Evolutionary conservation across 73 alveolate genomes (phyloP).

Genomic region (Paramecium octaurelia): DNA sequence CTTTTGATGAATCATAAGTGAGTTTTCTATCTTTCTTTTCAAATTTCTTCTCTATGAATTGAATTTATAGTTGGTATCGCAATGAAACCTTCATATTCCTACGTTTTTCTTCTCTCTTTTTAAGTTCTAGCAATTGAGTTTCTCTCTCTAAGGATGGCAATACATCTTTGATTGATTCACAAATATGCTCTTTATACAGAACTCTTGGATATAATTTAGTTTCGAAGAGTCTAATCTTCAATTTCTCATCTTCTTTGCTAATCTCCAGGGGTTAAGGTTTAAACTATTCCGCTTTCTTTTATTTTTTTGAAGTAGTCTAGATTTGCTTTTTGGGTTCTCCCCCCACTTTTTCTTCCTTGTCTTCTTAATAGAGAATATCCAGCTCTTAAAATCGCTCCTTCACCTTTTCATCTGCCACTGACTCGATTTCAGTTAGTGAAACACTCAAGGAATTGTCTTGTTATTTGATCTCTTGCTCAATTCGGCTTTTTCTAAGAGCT

Average conservation of each 20-base stretch:
- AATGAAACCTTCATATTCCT: not conserved
- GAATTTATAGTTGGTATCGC: not conserved
- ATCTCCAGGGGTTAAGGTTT: not conserved
- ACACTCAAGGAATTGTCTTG: not conserved
- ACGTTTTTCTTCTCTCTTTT: not conserved
- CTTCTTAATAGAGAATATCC: not conserved
- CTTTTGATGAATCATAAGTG: not conserved
- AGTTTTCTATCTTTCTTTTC: not conserved
- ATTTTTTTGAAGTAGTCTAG: not conserved
- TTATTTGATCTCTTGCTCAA: not conserved
- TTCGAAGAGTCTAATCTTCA: not conserved
- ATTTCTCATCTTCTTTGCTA: not conserved
- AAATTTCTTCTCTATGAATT: not conserved
- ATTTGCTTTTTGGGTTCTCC: not conserved
- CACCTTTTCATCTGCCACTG: not conserved
- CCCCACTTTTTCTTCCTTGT: not conserved
- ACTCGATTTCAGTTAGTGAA: not conserved
- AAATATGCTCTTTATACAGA: not conserved
- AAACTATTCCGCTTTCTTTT: not conserved
- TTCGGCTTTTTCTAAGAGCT: not conserved
- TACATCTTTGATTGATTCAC: not conserved
- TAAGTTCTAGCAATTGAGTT: not conserved
- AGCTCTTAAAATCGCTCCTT: constrained; percentile 9
- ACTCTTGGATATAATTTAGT: constrained; percentile 3
- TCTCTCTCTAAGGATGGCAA: not conserved